These are phyloP conservation scores for Rutidosis leptorrhynchoides DNA, from an alignment of 129 eudicot genomes.

Conservation along the genomic window DNA sequence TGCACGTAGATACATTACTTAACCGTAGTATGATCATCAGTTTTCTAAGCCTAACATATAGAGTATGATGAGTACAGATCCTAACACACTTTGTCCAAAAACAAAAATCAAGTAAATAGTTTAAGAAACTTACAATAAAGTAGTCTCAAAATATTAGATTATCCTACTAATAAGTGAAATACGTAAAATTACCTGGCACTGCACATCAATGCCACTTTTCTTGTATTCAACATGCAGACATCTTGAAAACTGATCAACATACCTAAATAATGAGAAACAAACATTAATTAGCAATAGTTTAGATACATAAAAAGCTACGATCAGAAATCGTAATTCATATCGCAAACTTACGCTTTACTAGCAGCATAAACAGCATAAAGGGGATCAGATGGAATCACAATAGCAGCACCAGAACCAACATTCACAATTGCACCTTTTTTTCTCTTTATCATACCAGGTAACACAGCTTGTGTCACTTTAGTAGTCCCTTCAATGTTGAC, in stretches of 20 bases:
- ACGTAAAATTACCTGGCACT: slow-evolving; percentile 72
- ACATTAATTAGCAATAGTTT: slow-evolving; percentile 14
- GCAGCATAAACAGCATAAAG: slow-evolving; percentile 96
- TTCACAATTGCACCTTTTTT: slow-evolving; percentile 94
- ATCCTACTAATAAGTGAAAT: neutral
- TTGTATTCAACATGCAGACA: slow-evolving; percentile 94
- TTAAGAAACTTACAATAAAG: neutral
- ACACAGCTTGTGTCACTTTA: slow-evolving; percentile 70
- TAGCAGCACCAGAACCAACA: slow-evolving; percentile 94
- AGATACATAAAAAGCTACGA: neutral
- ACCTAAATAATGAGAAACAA: slow-evolving; percentile 45
- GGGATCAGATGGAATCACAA: slow-evolving; percentile 85
- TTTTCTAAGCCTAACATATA: neutral
- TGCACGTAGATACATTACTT: neutral
- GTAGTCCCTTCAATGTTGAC: slow-evolving; percentile 88
- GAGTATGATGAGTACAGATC: neutral
- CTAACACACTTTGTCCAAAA: neutral
- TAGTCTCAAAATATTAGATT: neutral
- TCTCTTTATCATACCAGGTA: slow-evolving; percentile 79
- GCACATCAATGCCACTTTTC: slow-evolving; percentile 92
- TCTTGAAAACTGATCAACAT: slow-evolving; percentile 91
- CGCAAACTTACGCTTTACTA: slow-evolving; percentile 71
- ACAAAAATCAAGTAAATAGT: neutral
- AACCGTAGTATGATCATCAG: neutral
- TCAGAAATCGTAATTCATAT: neutral